Base-by-base conservation (phyloP, 1,284 basidiomycete species). In the Marasmius oreades region DNA sequence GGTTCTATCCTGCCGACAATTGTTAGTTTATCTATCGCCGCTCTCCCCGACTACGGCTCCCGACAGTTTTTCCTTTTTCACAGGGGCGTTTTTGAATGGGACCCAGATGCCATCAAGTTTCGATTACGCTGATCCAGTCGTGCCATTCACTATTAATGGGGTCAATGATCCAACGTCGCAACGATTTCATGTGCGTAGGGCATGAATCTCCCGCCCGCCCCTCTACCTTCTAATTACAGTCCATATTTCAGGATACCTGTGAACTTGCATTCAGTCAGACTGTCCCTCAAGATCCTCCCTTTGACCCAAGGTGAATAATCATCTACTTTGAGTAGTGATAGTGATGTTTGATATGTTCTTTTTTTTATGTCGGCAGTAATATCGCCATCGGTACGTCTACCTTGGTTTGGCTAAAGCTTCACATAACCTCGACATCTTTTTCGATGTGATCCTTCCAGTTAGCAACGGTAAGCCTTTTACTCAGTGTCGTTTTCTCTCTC, bases 271-370 rank as follows among this genome's bases (percentile, higher is more conserved):
- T 78, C 66, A 62, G 63, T 20, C 76, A 81, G 46, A 64, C 67
- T 5, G 69, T 84, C n/a, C 82, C 83, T 0, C 67, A 61, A 20
- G 68, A 73, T 2, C 81, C 83, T 31, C 78, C 78, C n/a, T 82
- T 85, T 59, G 71, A 78, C 62, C 70, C 82, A 2, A 74, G 70
- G 47, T 50, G 28, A 14, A 26, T 2, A 24, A 37, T 43, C 16
- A 28, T 8, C 45, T n/a, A n/a, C 26, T 5, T 52, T 39, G 44
- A 2, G 23, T 16, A 22, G 28, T 44, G 8, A 6, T 22, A 18
- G n/a, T n/a, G n/a, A n/a, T n/a, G n/a, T n/a, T n/a, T n/a, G n/a
- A n/a, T n/a, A n/a, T n/a, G n/a, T n/a, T n/a, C n/a, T 24, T 23
- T 31, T 59, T 11, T 57, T 51, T 4, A 26, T 10, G 51, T 22